Evolutionary conservation across 2,329 filamentous ascomycete species (phyloP).

Genomic region (Fusarium nelsonii): DNA sequence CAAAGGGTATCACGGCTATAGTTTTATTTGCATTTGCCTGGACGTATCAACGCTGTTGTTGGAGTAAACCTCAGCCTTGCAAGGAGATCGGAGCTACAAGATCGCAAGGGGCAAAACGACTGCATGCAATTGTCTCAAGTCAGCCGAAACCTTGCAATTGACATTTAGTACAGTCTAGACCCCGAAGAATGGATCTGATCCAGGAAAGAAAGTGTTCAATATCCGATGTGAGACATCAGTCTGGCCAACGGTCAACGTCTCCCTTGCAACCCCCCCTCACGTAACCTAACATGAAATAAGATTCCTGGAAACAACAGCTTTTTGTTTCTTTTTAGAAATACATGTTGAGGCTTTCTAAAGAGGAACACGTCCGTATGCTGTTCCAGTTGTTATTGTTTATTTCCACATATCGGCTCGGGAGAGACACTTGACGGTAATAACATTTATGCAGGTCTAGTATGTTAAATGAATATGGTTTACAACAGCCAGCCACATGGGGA

Average conservation of each 20-base stretch:
- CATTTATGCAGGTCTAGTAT: neutral
- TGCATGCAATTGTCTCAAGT: neutral
- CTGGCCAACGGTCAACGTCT: neutral
- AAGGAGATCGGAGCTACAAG: neutral
- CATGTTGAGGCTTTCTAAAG: neutral
- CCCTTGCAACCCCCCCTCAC: neutral
- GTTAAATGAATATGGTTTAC: neutral
- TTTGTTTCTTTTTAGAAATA: neutral
- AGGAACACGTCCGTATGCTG: too few relatives aligned
- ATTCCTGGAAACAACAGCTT: neutral
- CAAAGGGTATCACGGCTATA: too few relatives aligned
- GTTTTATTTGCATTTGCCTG: too few relatives aligned
- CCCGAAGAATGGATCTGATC: too few relatives aligned
- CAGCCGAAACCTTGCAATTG: neutral
- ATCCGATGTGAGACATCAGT: constrained; percentile 4
- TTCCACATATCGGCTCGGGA: neutral
- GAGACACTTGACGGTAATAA: neutral
- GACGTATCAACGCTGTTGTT: too few relatives aligned
- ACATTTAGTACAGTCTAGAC: neutral
- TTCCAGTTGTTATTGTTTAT: neutral
- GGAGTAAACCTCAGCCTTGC: too few relatives aligned
- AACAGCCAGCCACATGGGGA: constrained; percentile 9
- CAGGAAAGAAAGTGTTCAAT: neutral
- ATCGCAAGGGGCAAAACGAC: neutral
- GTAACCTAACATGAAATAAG: neutral